Evolutionary conservation across 768 basidiomycete genomes (phyloP).

Genomic region (Hypholoma sublateritium): DNA sequence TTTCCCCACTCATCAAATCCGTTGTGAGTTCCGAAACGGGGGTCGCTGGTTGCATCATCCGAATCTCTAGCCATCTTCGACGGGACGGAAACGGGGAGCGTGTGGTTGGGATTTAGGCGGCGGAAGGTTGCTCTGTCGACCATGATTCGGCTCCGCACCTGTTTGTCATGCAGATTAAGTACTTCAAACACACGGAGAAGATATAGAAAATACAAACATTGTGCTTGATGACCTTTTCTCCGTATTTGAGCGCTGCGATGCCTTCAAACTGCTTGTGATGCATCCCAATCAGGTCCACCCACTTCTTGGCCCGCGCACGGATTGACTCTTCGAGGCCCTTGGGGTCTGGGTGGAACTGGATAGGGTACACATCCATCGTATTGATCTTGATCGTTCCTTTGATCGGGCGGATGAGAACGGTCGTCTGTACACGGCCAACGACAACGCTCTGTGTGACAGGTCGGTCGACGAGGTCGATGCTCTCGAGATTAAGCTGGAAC

Average conservation of each 20-base stretch:
- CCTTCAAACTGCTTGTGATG: slow-evolving; percentile 62
- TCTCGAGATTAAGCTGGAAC: slow-evolving; percentile 50
- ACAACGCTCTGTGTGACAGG: slow-evolving; percentile 32
- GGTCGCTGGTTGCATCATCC: neutral
- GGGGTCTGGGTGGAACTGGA: slow-evolving; percentile 49
- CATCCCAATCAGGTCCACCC: slow-evolving; percentile 50
- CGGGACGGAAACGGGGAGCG: slow-evolving; percentile 37
- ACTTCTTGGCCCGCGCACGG: slow-evolving; percentile 53
- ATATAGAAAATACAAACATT: slow-evolving; percentile 35
- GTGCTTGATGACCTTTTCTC: slow-evolving; percentile 42
- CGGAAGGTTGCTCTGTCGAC: slow-evolving; percentile 59
- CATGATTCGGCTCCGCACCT: slow-evolving; percentile 63
- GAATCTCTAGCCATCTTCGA: slow-evolving; percentile 22
- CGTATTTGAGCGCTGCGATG: slow-evolving; percentile 39
- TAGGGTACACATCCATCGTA: slow-evolving; percentile 49
- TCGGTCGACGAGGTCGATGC: slow-evolving; percentile 49
- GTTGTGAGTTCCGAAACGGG: slow-evolving; percentile 7
- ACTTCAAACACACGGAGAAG: neutral
- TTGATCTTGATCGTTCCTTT: slow-evolving; percentile 52
- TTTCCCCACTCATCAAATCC: slow-evolving; percentile 19
- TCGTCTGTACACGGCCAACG: slow-evolving; percentile 40
- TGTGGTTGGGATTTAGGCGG: slow-evolving; percentile 50
- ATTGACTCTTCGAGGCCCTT: slow-evolving; percentile 40
- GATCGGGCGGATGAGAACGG: slow-evolving; percentile 41
- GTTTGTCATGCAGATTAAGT: neutral